Base-by-base conservation (phyloP, 2,329 filamentous ascomycete species). In the Fusarium dimerum region DNA sequence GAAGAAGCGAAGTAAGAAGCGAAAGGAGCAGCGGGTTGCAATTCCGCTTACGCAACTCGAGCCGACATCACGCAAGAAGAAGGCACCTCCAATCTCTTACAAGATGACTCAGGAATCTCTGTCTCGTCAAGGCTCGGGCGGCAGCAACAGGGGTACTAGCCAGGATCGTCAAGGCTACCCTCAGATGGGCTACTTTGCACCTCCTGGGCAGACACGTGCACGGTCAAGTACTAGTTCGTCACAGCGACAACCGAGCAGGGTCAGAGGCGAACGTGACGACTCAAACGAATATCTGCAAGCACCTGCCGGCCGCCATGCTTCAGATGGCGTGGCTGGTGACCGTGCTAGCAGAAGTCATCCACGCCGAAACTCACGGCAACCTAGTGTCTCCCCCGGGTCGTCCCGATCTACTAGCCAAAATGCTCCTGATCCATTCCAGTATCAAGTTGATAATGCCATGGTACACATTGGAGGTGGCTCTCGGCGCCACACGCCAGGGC, bases 41-140 rank as follows among this genome's bases (percentile, higher is more conserved):
- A 72, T 85, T 20, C 80, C 82, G 2, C 68, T 85, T 15, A 75
- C 80, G 6, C 76, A 81, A 12, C 71, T 85, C 40, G 78, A 76
- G 39, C 68, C 75, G 9, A 58, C 73, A 13, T 68, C 74, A 17
- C 71, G 73, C 48, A 73, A 71, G 63, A 72, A 66, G 61, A 67
- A 60, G 46, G 63, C 60, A 8, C 39, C 57, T 30, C 59, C 61
- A 8, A 63, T 60, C 36, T 48, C 59, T 15, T 39, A 44, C 42
- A 56, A 59, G 32, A 56, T 51, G 26, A 66, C 66, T 17, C 69
- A 71, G 40, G 70, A 75, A 43, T 69, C 71, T 36, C 63, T 73
- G 42, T 67, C 73, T 17, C 73, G 68, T 26, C 72, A 74, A 51
- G 68, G 69, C 7, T 67, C 74, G 36, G 70, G 73, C 36, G 60